Evolutionary conservation across 768 basidiomycete species (phyloP).

Genomic region (Strobilomyces dryophilus): DNA sequence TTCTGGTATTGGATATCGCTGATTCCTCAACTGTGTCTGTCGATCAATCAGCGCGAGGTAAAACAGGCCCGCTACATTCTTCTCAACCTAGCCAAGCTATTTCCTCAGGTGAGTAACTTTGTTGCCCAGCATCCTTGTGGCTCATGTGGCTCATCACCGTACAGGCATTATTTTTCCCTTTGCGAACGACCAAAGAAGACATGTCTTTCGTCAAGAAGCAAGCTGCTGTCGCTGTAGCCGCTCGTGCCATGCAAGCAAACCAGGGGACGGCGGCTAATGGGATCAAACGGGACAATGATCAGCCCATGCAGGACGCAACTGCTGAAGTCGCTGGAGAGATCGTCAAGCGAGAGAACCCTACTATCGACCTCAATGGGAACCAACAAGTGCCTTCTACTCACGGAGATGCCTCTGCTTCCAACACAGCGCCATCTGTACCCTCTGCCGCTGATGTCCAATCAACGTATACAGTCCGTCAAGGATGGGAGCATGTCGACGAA

Average conservation of each 20-base stretch:
- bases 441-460: conserved; percentile 20
- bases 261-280: conserved; percentile 22
- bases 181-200: conserved; percentile 82
- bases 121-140: neutral
- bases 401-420: conserved; percentile 15
- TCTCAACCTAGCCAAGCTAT: conserved; percentile 83
- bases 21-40: conserved; percentile 89
- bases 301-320: conserved; percentile 27
- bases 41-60: conserved; percentile 87
- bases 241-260: conserved; percentile 35
- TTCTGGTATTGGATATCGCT: conserved; percentile 99
- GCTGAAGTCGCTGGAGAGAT: conserved; percentile 27
- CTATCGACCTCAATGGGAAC: conserved; percentile 21
- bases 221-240: conserved; percentile 31
- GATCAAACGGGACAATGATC: conserved; percentile 31
- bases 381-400: conserved; percentile 20
- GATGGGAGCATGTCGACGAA: conserved; percentile 91
- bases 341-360: conserved; percentile 19
- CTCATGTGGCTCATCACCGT: conserved; percentile 10
- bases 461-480: conserved; percentile 49
- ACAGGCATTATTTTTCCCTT: conserved; percentile 91
- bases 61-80: conserved; percentile 90
- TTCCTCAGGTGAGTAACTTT: conserved; percentile 71
- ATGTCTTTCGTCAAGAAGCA: conserved; percentile 47
- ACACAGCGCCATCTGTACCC: conserved; percentile 9